Percentiles rank a stretch among this genome's conserved stretches.
Evolutionary conservation across 176 grass and related monocot genomes (phyloP).

Genomic region (Aechmea fasciata): DNA sequence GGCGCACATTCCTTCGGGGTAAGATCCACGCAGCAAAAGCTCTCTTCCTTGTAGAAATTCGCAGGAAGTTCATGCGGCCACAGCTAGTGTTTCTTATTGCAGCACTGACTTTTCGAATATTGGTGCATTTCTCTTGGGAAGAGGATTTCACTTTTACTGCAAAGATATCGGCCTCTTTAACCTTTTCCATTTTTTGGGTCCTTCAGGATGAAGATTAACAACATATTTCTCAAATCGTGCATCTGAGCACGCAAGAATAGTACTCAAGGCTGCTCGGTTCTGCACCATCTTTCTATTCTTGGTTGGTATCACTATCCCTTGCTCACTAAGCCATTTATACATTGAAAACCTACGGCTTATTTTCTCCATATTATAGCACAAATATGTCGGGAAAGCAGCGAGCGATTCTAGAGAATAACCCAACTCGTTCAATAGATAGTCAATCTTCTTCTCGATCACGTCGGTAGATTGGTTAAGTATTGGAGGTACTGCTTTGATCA

Average conservation of each 20-base stretch:
- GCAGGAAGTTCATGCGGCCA: background rate
- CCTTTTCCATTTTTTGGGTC: constrained; percentile 34
- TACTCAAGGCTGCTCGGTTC: constrained; percentile 31
- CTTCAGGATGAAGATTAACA: constrained; percentile 44
- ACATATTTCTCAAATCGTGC: constrained; percentile 30
- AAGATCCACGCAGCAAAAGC: background rate
- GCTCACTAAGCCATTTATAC: constrained; percentile 35
- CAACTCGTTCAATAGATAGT: constrained; percentile 36
- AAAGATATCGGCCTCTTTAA: constrained; percentile 32
- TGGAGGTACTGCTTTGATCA: constrained; percentile 33
- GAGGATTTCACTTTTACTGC: background rate
- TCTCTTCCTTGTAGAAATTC: background rate
- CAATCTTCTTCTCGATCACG: constrained; percentile 38
- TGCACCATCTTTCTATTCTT: constrained; percentile 19
- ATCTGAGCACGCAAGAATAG: constrained; percentile 40
- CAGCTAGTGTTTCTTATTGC: background rate
- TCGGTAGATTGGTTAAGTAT: constrained; percentile 35
- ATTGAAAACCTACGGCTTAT: constrained; percentile 45
- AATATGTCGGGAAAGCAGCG: constrained; percentile 28
- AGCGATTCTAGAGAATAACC: constrained; percentile 32
- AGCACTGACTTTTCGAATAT: background rate
- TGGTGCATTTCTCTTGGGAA: background rate
- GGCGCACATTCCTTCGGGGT: background rate
- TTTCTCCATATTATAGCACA: constrained; percentile 44
- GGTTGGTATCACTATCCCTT: constrained; percentile 10